Conservation (phyloP, 139 green algal species). For the Yamagishiella unicocca region DNA sequence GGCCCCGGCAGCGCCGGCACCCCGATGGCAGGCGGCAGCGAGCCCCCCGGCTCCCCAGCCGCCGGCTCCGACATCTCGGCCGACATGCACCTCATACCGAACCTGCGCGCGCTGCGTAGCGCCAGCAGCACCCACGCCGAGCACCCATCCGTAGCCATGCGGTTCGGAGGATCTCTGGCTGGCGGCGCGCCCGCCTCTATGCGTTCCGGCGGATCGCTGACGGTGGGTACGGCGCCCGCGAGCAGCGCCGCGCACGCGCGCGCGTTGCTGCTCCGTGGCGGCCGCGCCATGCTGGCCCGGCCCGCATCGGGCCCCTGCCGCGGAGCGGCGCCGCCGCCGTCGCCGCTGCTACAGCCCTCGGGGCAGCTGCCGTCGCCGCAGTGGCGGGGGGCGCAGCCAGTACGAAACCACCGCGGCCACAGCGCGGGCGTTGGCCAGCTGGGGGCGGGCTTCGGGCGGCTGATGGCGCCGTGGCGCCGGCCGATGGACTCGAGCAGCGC, state of each 20-base stretch:
- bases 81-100: background rate
- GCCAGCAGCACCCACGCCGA: conserved; percentile 14
- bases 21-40: background rate
- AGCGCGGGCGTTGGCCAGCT: background rate
- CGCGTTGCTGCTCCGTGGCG: background rate
- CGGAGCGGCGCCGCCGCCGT: background rate
- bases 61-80: background rate
- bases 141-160: background rate
- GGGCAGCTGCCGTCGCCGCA: background rate
- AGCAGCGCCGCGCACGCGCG: background rate
- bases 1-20: background rate
- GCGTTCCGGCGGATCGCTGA: background rate
- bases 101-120: background rate
- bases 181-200: background rate
- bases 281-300: too few species aligned
- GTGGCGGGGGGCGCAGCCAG: too few species aligned
- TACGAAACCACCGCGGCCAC: background rate
- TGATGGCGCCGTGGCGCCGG: conserved; percentile 31
- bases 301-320: too few species aligned
- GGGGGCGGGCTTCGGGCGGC: background rate
- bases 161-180: background rate
- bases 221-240: background rate
- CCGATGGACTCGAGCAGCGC: background rate
- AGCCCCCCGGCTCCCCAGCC: background rate
- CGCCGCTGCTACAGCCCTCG: background rate